Evolutionary conservation across 495 filamentous ascomycete species (phyloP), one percentile per base, ranked within the genome.

Genomic region (Aspergillus funiculosus): DNA sequence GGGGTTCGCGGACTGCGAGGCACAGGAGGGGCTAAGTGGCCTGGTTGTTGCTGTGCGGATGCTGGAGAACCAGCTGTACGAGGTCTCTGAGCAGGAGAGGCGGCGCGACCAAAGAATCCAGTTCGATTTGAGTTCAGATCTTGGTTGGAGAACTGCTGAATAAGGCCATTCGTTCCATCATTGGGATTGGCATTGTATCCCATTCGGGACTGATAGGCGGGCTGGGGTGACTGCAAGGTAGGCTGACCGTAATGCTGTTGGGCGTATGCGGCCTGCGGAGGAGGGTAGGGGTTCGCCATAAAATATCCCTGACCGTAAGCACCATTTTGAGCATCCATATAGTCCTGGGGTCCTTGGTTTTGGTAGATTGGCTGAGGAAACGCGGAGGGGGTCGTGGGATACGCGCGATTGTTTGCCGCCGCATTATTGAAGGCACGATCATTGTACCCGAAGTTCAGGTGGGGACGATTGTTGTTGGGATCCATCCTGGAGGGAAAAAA

Each of bases 81-180:
- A 36, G 87, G 86, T 35, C 91, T 79, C 56, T 85, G 82, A 30
- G 64, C 76, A 5, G 87, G 84, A 7, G 86, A 85, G 5, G 77
- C 75, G 32, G 87, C 77, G 25, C 87, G 81, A 54, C 70, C 73
- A 54, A 86, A 87, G 39, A 86, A 77, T 45, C 83, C 81, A 2
- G 67, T 69, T 52, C 87, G 77, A 35, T 75, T 78, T 37, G 79
- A 74, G 39, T 85, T 86, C 6, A 97, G 78, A 62, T 97, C 94
- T 74, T 99, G 92, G 65, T 97, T 89, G 26, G 91, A 92, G 61
- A 99, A 90, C 61, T 99, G 92, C 58, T 94, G 87, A 52, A 87
- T 88, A 36, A 99, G 74, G 17, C 89, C 91, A 51, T 89, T 84
- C 24, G 81, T 81, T 15, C 73, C 79, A 50, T 85, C 83, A 41